Conservation (phyloP, 2,329 filamentous ascomycete species). For the Xylaria hypoxylon region DNA sequence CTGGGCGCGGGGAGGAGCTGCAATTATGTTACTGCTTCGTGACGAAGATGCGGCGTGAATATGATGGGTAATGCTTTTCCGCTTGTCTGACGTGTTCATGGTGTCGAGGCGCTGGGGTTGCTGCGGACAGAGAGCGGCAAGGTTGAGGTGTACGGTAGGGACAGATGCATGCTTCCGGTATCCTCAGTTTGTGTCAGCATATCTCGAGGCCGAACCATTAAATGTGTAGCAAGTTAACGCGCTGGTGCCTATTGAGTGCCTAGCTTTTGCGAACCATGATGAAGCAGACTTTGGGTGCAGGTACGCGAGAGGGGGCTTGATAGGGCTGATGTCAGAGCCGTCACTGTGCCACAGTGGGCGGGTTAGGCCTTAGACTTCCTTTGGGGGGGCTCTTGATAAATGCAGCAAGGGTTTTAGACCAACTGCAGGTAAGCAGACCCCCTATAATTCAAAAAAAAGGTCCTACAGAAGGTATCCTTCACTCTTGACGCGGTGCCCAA, state of each 20-base stretch:
- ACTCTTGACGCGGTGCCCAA: too few species aligned
- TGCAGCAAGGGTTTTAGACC: neutral
- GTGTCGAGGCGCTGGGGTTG: slow-evolving; percentile 36
- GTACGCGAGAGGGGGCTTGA: neutral
- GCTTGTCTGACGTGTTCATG: slow-evolving; percentile 60
- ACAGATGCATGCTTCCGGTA: slow-evolving; percentile 33
- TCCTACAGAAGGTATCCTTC: slow-evolving; percentile 1
- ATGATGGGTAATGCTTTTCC: slow-evolving; percentile 53
- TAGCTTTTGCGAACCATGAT: neutral
- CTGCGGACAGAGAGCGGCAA: slow-evolving; percentile 25
- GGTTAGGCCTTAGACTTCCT: neutral
- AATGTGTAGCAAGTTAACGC: neutral
- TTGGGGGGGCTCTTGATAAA: neutral
- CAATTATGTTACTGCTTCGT: slow-evolving; percentile 52
- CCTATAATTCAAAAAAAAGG: slow-evolving; percentile 3
- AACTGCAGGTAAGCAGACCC: neutral
- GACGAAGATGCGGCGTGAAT: slow-evolving; percentile 50
- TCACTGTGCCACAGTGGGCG: slow-evolving; percentile 3
- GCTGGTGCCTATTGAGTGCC: slow-evolving; percentile 5
- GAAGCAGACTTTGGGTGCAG: neutral
- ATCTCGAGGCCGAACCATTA: neutral
- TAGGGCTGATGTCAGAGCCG: slow-evolving; percentile 19
- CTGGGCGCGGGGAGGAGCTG: slow-evolving; percentile 57
- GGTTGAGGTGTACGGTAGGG: slow-evolving; percentile 24
- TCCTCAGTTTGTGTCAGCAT: neutral